Conservation (phyloP, 257 asterid species). For the Capsicum chinense region DNA sequence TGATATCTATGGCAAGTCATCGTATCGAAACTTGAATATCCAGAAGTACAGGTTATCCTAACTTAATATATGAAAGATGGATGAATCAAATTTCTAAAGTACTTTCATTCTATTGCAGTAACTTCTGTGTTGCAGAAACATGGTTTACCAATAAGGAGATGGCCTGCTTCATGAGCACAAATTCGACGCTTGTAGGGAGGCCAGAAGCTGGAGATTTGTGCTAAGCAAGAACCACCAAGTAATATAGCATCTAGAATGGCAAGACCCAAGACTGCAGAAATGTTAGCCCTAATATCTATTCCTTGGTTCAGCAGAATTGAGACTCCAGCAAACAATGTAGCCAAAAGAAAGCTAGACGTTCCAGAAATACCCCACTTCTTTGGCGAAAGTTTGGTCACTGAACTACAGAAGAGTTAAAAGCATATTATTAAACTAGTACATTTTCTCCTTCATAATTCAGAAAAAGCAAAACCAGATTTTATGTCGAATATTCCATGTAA, state of each 20-base stretch:
- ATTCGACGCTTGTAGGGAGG: constrained; percentile 35
- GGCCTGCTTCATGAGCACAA: no score
- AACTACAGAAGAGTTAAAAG: no score
- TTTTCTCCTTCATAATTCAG: no score
- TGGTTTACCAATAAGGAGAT: constrained; percentile 47
- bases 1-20: background rate
- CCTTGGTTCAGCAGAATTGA: constrained; percentile 54
- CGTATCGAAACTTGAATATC: background rate
- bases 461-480: background rate
- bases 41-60: background rate
- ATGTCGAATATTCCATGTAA: background rate
- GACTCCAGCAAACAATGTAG: no score
- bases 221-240: constrained; percentile 53
- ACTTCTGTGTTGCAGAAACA: background rate
- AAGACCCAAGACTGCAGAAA: constrained; percentile 70
- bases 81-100: background rate
- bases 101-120: background rate
- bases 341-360: no score
- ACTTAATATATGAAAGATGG: background rate
- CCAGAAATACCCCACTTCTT: no score
- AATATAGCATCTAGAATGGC: constrained; percentile 59
- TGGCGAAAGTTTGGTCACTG: no score
- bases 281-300: constrained; percentile 82
- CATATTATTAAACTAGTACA: no score
- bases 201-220: constrained; percentile 90